Conservation (phyloP, 208 protist species). For the Leishmania mexicana region DNA sequence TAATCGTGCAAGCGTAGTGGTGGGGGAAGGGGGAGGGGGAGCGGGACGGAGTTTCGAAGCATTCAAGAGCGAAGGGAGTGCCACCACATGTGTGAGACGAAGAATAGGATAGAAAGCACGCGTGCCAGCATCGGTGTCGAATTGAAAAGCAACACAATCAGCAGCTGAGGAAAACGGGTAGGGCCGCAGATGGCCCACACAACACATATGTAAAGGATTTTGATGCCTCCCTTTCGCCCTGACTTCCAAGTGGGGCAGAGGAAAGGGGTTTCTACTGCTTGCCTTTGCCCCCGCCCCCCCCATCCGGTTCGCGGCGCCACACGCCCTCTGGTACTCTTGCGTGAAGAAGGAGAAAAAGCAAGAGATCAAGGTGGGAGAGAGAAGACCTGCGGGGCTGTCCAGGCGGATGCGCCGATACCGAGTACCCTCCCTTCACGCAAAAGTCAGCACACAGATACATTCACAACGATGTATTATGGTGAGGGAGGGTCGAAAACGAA, state of each 20-base stretch:
- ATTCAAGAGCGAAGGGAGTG: background rate
- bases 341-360: background rate
- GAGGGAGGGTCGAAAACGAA: background rate
- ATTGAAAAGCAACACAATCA: background rate
- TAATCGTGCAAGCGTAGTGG: background rate
- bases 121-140: background rate
- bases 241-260: background rate
- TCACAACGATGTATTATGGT: background rate
- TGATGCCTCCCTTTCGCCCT: background rate
- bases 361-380: background rate
- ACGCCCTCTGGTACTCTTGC: background rate
- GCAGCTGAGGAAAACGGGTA: background rate
- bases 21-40: background rate
- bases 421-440: background rate
- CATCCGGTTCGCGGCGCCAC: background rate
- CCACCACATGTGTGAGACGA: background rate
- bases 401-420: background rate
- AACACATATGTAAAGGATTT: background rate
- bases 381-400: background rate
- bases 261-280: background rate
- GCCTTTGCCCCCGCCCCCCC: background rate
- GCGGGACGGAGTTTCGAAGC: background rate
- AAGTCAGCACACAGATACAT: background rate
- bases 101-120: background rate
- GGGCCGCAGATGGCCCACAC: background rate